Base-by-base conservation (phyloP, 441 rosid genomes). In the Pelargonium citronellum region DNA sequence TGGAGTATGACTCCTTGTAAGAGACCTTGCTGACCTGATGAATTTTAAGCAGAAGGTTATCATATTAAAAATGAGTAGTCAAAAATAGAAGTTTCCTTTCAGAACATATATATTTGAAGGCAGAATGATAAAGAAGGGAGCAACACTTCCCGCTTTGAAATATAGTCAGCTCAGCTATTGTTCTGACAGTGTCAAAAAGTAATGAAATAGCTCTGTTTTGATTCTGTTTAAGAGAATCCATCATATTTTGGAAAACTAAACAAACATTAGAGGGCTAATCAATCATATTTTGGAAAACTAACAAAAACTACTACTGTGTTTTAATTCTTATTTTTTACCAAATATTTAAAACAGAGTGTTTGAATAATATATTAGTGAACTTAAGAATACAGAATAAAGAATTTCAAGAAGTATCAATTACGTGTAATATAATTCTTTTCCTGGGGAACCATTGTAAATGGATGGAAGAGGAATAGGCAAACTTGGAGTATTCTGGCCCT, bases 11-110 rank as follows among this genome's bases (percentile, higher is more conserved):
- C 94, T 88, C 49, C 90, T 88, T 22, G 97, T 77, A 72, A 91
- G 75, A 57, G 91, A 91, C 80, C 97, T 85, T 58, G 97, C 97
- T 8, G 94, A 89, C 82, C 97, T 89, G 82, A 77, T 34, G 66
- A 47, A 74, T 69, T 47, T 9, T 13, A 63, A 53, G 24, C 58
- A 44, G 64, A 55, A 39, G 43, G 6, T 24, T 34, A 66, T 16
- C 13, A 41, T n/a, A 16, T 13, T 0, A 66, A 39, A 66, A 10
- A 44, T 27, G 30, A 20, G 37, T 11, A 22, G 65, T 16, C n/a
- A 9, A 61, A 61, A 22, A 20, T 61, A 24, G 11, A 61, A 8
- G 6, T 1, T 61, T 4, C 22, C 20, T 7, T 53, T 15, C 22
- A 53, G 15, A 53, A 53, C 60, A 53, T 16, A 53, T 53, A 53